Percentiles rank a stretch among this genome's conserved stretches.
These are phyloP conservation scores for Xerocomellus intermedius DNA, from an alignment of 768 basidiomycete species.

Conservation along the genomic window DNA sequence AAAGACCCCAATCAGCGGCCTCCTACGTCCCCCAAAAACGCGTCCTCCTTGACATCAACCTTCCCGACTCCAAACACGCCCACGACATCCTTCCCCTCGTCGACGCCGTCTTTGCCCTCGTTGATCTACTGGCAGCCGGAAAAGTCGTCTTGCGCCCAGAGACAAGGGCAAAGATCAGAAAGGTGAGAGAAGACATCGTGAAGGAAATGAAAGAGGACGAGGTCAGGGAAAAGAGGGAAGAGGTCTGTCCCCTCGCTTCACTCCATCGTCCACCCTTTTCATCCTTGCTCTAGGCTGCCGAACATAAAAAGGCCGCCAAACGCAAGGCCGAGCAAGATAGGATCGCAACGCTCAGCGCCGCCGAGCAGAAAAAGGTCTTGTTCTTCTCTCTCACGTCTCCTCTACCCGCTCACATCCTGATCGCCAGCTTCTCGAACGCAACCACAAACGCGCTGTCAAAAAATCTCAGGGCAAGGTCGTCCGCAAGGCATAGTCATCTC, in stretches of 20 bases:
- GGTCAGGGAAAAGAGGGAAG: conserved; percentile 66
- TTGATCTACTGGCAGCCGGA: conserved; percentile 56
- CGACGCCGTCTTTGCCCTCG: conserved; percentile 65
- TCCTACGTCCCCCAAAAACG: conserved; percentile 43
- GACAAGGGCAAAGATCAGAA: conserved; percentile 74
- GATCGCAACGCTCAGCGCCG: conserved; percentile 67
- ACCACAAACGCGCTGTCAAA: conserved; percentile 67
- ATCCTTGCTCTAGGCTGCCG: conserved; percentile 42
- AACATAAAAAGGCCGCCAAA: conserved; percentile 71
- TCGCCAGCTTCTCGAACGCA: conserved; percentile 63
- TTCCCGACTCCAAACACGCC: conserved; percentile 50
- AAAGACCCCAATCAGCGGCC: conserved; percentile 57
- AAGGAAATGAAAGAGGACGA: conserved; percentile 67
- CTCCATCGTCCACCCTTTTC: neutral
- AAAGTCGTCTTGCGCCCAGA: conserved; percentile 71
- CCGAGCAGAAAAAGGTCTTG: conserved; percentile 78
- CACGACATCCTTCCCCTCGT: conserved; percentile 56
- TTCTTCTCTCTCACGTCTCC: neutral
- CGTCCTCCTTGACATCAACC: conserved; percentile 63
- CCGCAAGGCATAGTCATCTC: conserved; percentile 22
- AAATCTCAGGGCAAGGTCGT: conserved; percentile 68
- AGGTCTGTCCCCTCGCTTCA: conserved; percentile 39
- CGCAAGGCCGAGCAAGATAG: conserved; percentile 72
- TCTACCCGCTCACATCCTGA: neutral
- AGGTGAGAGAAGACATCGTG: conserved; percentile 68